Base-by-base conservation (phyloP, 2,329 filamentous ascomycete species). In the Colletotrichum sublineola region DNA sequence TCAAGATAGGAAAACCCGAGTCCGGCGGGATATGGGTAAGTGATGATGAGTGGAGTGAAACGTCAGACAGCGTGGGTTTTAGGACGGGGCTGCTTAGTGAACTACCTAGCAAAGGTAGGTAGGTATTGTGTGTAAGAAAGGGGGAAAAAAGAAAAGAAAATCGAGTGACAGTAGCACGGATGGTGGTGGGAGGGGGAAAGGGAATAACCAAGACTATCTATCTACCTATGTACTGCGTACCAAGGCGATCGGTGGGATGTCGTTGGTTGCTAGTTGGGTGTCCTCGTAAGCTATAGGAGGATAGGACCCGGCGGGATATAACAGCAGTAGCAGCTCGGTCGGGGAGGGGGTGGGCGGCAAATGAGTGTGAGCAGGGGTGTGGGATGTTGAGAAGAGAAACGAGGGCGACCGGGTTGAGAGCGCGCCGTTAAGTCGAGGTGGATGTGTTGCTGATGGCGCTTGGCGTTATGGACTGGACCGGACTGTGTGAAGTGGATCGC, bases 1-100 rank as follows among this genome's bases (percentile, higher is more conserved):
- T 29, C 42, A 50, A 48, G 58, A 62, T 50, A 24, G 31, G 31
- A 36, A 48, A 46, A 7, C 14, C 20, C 33, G 42, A 18, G 18
- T 36, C 29, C 29, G 46, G 20, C 64, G 64, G 64, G 44, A 40
- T 56, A 57, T 61, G 68, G 56, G 63, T 44, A 31, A 15, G 44
- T 38, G 44, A 8, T 20, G 14, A 42, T 40, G 44, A 38, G 44
- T 29, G 7, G 20, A 18, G 55, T 18, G 42, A 61, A 44, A 52
- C 56, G 48, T 67, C 63, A 67, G 52, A 44, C 38, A n/a, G 38
- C 58, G 58, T 31, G 44, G 15, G 29, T 38, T 42, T 24, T 29
- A n/a, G 14, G 20, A 60, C 29, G 18, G 56, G 7, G 36, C 61
- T 40, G 9, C 46, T 63, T 42, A 9, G 36, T 53, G 57, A 38